Conservation (phyloP, 306 rosid species). For the Vicia villosa region DNA sequence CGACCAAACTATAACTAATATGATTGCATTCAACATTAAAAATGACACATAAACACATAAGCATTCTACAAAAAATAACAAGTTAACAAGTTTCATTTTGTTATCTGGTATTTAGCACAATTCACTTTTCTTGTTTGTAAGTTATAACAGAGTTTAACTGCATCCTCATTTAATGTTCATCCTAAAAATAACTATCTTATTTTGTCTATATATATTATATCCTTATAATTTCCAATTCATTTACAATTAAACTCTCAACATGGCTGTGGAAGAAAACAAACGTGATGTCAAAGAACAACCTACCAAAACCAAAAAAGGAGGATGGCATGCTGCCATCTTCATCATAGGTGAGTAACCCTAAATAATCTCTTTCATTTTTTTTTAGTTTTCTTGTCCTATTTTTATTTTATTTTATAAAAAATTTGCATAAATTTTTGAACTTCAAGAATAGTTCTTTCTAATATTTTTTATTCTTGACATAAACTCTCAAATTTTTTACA, state of each 20-base stretch:
- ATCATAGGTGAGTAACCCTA: constrained; percentile 36
- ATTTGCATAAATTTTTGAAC: no score
- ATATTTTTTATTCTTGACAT: background rate
- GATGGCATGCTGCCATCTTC: constrained; percentile 55
- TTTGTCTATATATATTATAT: background rate
- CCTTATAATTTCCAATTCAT: background rate
- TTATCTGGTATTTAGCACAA: background rate
- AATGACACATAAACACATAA: no score
- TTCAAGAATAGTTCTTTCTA: no score
- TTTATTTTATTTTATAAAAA: background rate
- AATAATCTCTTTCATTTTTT: no score
- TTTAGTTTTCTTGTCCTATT: background rate
- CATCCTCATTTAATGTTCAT: background rate
- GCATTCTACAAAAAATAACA: no score
- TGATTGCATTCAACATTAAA: no score
- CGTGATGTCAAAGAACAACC: background rate
- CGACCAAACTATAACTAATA: no score
- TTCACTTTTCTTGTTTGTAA: no score
- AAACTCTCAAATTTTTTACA: no score
- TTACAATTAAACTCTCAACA: background rate
- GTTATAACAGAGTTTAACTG: background rate
- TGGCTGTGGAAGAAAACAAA: constrained; percentile 3
- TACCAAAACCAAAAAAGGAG: constrained; percentile 22
- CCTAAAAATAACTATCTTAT: background rate
- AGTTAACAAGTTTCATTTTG: no score